These are phyloP conservation scores for Xylariales sp. DNA, from an alignment of 2,329 filamentous ascomycete species.

Conservation along the genomic window DNA sequence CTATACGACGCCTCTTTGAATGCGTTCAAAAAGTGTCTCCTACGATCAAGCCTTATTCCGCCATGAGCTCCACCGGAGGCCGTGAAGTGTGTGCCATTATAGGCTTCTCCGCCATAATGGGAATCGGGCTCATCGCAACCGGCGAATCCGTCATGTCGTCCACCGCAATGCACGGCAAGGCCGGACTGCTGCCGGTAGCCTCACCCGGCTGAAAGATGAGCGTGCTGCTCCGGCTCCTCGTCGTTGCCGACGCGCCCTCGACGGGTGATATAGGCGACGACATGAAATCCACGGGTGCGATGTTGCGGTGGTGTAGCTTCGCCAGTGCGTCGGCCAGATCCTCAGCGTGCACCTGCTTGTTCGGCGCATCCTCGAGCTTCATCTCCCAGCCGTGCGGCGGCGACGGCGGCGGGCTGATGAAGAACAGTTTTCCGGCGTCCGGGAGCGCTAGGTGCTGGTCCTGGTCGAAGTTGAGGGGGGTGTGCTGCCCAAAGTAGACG, in stretches of 20 bases:
- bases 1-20: too few species aligned
- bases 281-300: slow-evolving; percentile 19
- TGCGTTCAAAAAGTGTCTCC: too few species aligned
- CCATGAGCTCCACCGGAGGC: slow-evolving; percentile 63
- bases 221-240: slow-evolving; percentile 58
- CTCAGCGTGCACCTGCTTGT: slow-evolving; percentile 65
- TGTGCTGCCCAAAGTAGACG: slow-evolving; percentile 64
- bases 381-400: slow-evolving; percentile 70
- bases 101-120: slow-evolving; percentile 34
- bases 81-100: slow-evolving; percentile 57
- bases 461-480: slow-evolving; percentile 44
- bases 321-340: slow-evolving; percentile 63
- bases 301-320: slow-evolving; percentile 47
- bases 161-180: slow-evolving; percentile 60
- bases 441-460: slow-evolving; percentile 61
- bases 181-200: slow-evolving; percentile 44
- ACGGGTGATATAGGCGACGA: slow-evolving; percentile 35
- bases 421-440: slow-evolving; percentile 67
- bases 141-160: slow-evolving; percentile 62
- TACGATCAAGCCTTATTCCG: slow-evolving; percentile 13
- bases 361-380: slow-evolving; percentile 63
- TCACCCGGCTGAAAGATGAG: slow-evolving; percentile 61
- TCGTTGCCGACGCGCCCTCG: slow-evolving; percentile 28
- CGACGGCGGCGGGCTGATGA: slow-evolving; percentile 65
- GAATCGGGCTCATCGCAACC: slow-evolving; percentile 34